Base-by-base conservation (phyloP, 1,139 yeast genomes). In the Diutina pseudorugosa region DNA sequence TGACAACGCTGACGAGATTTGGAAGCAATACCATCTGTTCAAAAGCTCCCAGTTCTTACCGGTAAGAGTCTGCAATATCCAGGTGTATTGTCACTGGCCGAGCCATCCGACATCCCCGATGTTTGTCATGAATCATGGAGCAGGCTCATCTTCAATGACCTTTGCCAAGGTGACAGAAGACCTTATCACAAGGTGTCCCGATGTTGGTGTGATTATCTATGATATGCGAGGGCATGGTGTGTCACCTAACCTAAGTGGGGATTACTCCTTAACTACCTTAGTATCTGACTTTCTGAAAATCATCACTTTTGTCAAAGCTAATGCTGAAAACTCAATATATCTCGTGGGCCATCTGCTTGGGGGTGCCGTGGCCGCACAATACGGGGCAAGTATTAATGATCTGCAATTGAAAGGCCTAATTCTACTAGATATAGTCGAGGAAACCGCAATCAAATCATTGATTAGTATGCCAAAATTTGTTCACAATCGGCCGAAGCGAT, bases 341-440 rank as follows among this genome's bases (percentile, higher is more conserved):
- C 68, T 90, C 1, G 73, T 91, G 7, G 98, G 98, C 0, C 99
- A 93, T 64, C 88, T 96, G 2, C 71, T 94, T 23, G 99, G 98
- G 1, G 98, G 98, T 0, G 76, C 97, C 0, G 82, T 93, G 2
- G 72, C 89, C 47, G 77, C 96, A 0, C 75, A 76, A 50, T 79
- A 56, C 54, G 60, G 58, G 51, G 56, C 50, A 25, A 52, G 21
- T 1, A 20, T 57, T 60, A 19, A 20, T 4, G 30, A 21, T 23
- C 33, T 20, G 20, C 51, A 40, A 11, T 61, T 82, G 2, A 71
- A 73, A 48, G 98, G 98, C 0, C 67, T 93, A 5, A 77, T 80
- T 0, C 80, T 91, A 71, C 67, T 93, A 23, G 99, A 93, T 65
- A 94, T 94, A 1, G 97, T 93, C 3, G 98, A 93, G 62, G 98